A percentile compares a stretch with the other conserved stretches of the same genome.
Evolutionary conservation across 2,329 filamentous ascomycete species (phyloP).

Genomic region (Thyridium curvatum): DNA sequence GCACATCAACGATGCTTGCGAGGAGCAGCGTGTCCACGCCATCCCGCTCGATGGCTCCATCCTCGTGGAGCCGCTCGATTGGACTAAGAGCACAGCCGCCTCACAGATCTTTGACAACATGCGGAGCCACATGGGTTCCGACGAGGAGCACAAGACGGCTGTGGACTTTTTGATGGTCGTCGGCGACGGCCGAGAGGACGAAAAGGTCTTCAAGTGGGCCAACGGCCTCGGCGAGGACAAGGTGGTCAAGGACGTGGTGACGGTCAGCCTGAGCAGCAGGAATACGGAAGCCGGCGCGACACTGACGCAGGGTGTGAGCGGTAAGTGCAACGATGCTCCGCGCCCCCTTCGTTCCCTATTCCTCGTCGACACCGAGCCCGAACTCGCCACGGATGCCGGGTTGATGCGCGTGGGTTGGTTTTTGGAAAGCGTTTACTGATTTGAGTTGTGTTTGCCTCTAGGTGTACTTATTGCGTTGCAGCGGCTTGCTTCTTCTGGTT

Average conservation of each 20-base stretch:
- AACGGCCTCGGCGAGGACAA: slow-evolving; percentile 62
- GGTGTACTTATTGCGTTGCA: slow-evolving; percentile 13
- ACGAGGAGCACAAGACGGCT: slow-evolving; percentile 26
- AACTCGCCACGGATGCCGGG: no score
- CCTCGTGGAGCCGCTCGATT: slow-evolving; percentile 77
- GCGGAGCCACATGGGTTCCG: slow-evolving; percentile 27
- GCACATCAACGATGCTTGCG: slow-evolving; percentile 91
- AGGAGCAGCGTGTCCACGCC: slow-evolving; percentile 76
- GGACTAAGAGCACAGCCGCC: slow-evolving; percentile 82
- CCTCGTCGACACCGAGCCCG: no score
- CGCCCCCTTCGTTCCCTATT: background rate
- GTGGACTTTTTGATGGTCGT: slow-evolving; percentile 86
- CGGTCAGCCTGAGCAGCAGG: slow-evolving; percentile 77
- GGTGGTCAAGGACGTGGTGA: slow-evolving; percentile 64
- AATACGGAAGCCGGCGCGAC: slow-evolving; percentile 86
- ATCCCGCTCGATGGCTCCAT: slow-evolving; percentile 75
- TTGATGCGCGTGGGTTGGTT: background rate
- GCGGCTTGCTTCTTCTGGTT: slow-evolving; percentile 4
- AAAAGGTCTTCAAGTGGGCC: slow-evolving; percentile 91
- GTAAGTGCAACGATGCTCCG: slow-evolving; percentile 40
- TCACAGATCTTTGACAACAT: slow-evolving; percentile 63
- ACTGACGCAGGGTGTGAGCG: slow-evolving; percentile 84
- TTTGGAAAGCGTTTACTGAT: background rate
- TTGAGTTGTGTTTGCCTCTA: slow-evolving; percentile 1
- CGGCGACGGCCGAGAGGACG: slow-evolving; percentile 88